Conservation (phyloP, 2,329 filamentous ascomycete species). For the Xylaria polymorpha region DNA sequence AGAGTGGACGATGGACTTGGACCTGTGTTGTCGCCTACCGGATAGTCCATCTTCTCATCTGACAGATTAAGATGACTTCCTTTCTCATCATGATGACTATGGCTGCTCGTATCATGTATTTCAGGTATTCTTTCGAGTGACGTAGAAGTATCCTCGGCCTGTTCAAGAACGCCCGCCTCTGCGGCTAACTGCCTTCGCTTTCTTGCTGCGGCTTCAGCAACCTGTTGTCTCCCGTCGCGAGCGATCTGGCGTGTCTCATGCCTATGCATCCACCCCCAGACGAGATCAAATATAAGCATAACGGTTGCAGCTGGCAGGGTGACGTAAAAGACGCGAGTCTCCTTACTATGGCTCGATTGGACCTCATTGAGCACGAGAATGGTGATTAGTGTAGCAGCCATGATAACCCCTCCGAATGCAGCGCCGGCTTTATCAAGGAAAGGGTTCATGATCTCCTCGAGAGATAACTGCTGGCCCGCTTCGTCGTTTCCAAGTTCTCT, state of each 20-base stretch:
- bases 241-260: constrained; percentile 73
- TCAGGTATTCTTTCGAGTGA: constrained; percentile 9
- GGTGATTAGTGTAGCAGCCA: constrained; percentile 74
- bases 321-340: constrained; percentile 73
- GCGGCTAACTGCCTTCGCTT: constrained; percentile 40
- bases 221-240: constrained; percentile 62
- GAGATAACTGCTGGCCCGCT: constrained; percentile 65
- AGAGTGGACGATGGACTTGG: not conserved
- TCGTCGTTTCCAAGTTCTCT: constrained; percentile 59
- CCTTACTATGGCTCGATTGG: constrained; percentile 59
- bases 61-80: not conserved
- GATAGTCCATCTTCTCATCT: constrained; percentile 4
- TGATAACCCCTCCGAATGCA: constrained; percentile 71
- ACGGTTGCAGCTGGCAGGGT: constrained; percentile 75
- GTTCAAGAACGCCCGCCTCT: constrained; percentile 25
- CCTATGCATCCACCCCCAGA: constrained; percentile 71
- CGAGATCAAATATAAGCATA: constrained; percentile 76
- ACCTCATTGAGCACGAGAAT: constrained; percentile 73
- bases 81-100: constrained; percentile 15
- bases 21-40: not conserved
- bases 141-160: not conserved
- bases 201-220: constrained; percentile 50
- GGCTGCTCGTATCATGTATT: constrained; percentile 7
- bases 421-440: constrained; percentile 76
- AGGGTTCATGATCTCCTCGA: constrained; percentile 81